phyloP scores from a whole-genome alignment of 768 basidiomycete species.

The Suillus ampliporus region DNA sequence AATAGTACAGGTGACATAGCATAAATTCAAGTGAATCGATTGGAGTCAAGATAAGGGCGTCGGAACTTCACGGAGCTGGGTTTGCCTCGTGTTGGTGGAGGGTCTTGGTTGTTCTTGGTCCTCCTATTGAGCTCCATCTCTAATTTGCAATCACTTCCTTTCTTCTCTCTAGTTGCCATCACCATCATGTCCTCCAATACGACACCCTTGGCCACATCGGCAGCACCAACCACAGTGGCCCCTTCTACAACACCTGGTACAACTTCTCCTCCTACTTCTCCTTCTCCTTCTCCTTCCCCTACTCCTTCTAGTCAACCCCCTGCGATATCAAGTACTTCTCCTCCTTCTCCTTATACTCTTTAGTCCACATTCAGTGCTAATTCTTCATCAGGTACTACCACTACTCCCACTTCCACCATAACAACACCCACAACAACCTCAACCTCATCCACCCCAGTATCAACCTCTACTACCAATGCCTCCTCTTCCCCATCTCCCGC shows the following conservation, averaged over 20 bases:
- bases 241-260: neutral
- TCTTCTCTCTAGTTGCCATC: constrained; percentile 1
- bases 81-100: no score
- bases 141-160: constrained; percentile 3
- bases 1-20: no score
- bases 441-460: neutral
- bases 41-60: no score
- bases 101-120: no score
- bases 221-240: neutral
- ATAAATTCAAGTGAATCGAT: no score
- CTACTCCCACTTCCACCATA: neutral
- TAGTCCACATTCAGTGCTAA: neutral
- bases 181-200: constrained; percentile 28
- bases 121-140: neutral
- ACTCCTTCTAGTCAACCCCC: neutral
- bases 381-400: neutral
- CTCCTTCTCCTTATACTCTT: neutral
- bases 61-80: no score
- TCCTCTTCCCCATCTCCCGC: neutral
- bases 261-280: neutral
- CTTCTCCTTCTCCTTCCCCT: no score
- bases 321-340: neutral
- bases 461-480: neutral
- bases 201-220: neutral
- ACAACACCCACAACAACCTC: neutral